A percentile compares a stretch with the other conserved stretches of the same genome.
Conservation (phyloP, 2,329 filamentous ascomycete species). For the Ophiostoma ips region DNA sequence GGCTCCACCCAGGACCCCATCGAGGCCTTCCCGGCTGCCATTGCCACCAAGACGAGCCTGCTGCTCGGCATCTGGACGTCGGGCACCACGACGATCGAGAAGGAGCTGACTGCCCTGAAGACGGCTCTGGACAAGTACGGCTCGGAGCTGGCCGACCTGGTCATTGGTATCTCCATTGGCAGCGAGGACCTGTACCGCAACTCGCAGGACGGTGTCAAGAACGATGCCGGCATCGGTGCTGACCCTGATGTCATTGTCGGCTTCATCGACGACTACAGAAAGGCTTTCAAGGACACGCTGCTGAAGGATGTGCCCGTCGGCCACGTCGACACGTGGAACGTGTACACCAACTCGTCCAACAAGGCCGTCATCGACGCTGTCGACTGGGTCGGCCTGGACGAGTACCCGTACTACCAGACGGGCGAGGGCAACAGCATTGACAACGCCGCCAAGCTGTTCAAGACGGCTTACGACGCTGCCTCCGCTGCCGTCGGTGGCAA, state of each 20-base stretch:
- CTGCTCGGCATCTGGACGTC: conserved; percentile 79
- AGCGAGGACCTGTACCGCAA: conserved; percentile 76
- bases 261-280: conserved; percentile 58
- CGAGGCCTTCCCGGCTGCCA: conserved; percentile 67
- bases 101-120: conserved; percentile 61
- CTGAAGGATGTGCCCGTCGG: conserved; percentile 48
- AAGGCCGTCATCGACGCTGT: conserved; percentile 49
- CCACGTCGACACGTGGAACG: conserved; percentile 84
- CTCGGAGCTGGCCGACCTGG: conserved; percentile 44
- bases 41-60: conserved; percentile 62
- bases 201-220: conserved; percentile 52
- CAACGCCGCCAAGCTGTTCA: conserved; percentile 54
- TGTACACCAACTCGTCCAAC: conserved; percentile 62
- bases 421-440: conserved; percentile 52
- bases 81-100: conserved; percentile 46
- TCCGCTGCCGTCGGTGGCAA: conserved; percentile 47
- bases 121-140: conserved; percentile 58
- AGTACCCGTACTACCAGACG: conserved; percentile 76
- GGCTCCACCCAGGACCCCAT: conserved; percentile 52
- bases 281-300: conserved; percentile 47
- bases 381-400: conserved; percentile 76
- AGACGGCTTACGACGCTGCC: conserved; percentile 48
- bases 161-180: conserved; percentile 75
- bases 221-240: conserved; percentile 46
- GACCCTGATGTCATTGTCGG: conserved; percentile 46